Base-by-base conservation (phyloP, 495 filamentous ascomycete genomes). In the Echria macrotheca region DNA sequence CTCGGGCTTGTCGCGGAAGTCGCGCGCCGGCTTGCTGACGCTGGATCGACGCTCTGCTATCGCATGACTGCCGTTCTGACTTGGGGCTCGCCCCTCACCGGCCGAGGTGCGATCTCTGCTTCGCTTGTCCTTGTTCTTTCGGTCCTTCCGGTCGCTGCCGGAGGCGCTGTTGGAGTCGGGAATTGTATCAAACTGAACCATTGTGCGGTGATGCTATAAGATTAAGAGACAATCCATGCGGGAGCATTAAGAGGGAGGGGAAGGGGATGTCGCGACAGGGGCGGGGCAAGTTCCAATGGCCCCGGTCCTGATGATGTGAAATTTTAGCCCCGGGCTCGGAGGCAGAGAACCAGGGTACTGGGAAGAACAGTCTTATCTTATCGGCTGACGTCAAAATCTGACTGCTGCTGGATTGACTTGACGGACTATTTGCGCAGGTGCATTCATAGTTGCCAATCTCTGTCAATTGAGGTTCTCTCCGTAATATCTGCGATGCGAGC, bases 1-100 rank as follows among this genome's bases (percentile, higher is more conserved):
- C 23, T 74, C 71, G 6, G 77, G 78, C 60, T 85, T 81, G 62
- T 94, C 89, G 55, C 84, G 70, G 15, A 81, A 79, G 68, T 91
- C 87, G 56, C 87, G 74, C 19, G 86, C 82, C 15, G 83, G 77
- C 49, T 84, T 84, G 66, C 79, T 82, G 54, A 85, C 61, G 63
- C 74, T 78, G 19, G 66, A 64, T 22, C 72, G 67, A 23, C 74
- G 67, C 60, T 73, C 60, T 19, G 47, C 38, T 38, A 58, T 49
- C 1, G 46, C 33, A 24, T 49, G 53, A 39, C 49, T 53, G 40
- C 56, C 53, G 41, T 55, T 64, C 47, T 51, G 49, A 37, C 48
- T 49, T 47, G 50, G 50, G 23, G 59, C 51, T 21, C 56, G 50
- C 35, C 58, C 50, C 40, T 54, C 23, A 15, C 57, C 35, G 33